phyloP scores from a whole-genome alignment of 805 yeast genomes.

The Monosporozyma yasuniensis region DNA sequence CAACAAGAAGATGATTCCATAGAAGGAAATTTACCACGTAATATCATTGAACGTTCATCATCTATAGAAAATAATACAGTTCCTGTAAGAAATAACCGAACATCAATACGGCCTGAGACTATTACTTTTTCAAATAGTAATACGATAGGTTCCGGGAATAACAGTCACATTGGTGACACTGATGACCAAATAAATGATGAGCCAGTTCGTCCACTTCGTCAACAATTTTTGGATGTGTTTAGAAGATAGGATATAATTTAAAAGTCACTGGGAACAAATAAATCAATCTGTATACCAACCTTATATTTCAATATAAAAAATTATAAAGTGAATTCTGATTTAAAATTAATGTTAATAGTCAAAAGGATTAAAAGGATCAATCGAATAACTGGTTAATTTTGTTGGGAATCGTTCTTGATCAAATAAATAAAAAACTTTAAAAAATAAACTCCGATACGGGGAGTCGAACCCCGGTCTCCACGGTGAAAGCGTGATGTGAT shows the following conservation, averaged over 20 bases:
- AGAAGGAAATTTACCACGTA: neutral
- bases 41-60: neutral
- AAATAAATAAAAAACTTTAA: neutral
- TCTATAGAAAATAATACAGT: neutral
- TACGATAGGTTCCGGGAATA: neutral
- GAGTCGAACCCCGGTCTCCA: neutral
- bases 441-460: neutral
- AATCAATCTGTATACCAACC: too few species aligned
- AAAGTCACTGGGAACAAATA: too few species aligned
- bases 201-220: constrained; percentile 52
- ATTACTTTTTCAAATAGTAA: neutral
- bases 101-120: neutral
- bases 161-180: neutral
- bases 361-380: too few species aligned
- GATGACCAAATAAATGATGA: constrained; percentile 37
- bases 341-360: too few species aligned
- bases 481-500: constrained; percentile 13
- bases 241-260: constrained; percentile 33
- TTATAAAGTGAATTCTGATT: too few species aligned
- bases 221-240: constrained; percentile 53
- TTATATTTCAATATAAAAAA: too few species aligned
- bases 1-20: neutral
- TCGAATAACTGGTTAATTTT: too few species aligned
- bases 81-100: neutral
- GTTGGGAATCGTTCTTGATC: too few species aligned